These are phyloP conservation scores for Limonium bicolor DNA, from an alignment of 148 eudicot genomes.

Conservation along the genomic window DNA sequence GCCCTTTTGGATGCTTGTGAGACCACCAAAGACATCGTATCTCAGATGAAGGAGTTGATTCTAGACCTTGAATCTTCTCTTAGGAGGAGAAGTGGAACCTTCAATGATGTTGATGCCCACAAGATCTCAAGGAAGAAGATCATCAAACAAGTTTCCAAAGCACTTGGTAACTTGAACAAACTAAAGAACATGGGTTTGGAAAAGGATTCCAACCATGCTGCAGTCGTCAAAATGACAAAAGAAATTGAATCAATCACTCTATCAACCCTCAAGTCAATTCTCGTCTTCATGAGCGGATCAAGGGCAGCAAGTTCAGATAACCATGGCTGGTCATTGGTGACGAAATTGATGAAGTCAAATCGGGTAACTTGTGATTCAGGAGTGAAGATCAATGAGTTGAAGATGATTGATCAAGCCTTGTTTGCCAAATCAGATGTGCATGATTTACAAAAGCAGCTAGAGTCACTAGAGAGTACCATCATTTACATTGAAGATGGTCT, in stretches of 20 bases:
- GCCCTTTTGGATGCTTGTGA: conserved; percentile 15
- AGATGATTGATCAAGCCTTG: conserved; percentile 4
- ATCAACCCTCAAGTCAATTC: conserved; percentile 7
- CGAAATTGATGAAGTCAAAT: conserved; percentile 13
- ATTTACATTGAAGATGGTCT: conserved; percentile 17
- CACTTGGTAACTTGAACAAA: conserved; percentile 4
- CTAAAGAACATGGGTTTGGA: background rate
- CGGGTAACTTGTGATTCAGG: background rate
- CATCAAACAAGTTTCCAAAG: conserved; percentile 10
- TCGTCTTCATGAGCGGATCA: conserved; percentile 3
- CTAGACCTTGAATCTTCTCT: conserved; percentile 13
- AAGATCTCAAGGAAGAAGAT: conserved; percentile 12
- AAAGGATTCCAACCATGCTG: background rate
- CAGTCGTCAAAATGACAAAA: conserved; percentile 2
- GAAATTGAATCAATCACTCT: conserved; percentile 12
- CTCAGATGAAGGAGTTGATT: conserved; percentile 13
- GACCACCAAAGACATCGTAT: conserved; percentile 10
- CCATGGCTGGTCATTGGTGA: conserved; percentile 12
- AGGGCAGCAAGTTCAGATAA: conserved; percentile 5
- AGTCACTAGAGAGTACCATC: conserved; percentile 4
- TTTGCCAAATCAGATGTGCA: conserved; percentile 1
- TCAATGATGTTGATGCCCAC: conserved; percentile 5
- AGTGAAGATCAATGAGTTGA: background rate
- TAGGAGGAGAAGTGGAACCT: conserved; percentile 8
- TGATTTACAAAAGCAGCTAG: conserved; percentile 7